Conservation (phyloP, 2,329 filamentous ascomycete genomes). For the Pestalotiopsis sp. region DNA sequence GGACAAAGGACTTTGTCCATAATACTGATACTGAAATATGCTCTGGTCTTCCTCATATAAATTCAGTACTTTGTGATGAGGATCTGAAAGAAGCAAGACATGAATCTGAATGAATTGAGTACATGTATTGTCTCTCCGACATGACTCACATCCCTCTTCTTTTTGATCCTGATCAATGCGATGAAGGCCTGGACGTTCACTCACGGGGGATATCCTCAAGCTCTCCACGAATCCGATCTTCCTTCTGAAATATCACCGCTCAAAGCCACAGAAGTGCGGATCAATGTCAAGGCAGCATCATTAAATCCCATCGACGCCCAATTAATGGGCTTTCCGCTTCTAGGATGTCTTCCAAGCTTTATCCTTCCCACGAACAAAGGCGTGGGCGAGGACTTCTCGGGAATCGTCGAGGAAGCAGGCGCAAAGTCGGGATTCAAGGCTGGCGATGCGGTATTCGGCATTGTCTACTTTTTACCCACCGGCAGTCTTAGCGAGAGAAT, state of each 20-base stretch:
- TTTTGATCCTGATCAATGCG: too few species aligned
- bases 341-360: not conserved
- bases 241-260: not conserved
- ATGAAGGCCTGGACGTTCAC: constrained; percentile 12
- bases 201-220: constrained; percentile 7
- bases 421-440: not conserved
- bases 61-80: too few species aligned
- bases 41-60: too few species aligned
- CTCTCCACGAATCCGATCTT: not conserved
- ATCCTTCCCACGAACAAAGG: not conserved
- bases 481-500: not conserved
- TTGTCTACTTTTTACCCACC: not conserved
- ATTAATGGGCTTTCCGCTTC: not conserved
- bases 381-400: constrained; percentile 3
- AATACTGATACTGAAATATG: too few species aligned
- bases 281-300: constrained; percentile 1
- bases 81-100: too few species aligned
- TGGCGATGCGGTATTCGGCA: not conserved
- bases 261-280: constrained; percentile 1
- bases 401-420: not conserved
- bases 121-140: too few species aligned
- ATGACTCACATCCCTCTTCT: too few species aligned
- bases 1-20: too few species aligned
- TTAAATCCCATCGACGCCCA: not conserved
- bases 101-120: too few species aligned